A percentile compares a stretch with the other conserved stretches of the same genome.
Evolutionary conservation across 2,329 filamentous ascomycete genomes (phyloP).

Genomic region (Sporothrix brunneoviolacea): DNA sequence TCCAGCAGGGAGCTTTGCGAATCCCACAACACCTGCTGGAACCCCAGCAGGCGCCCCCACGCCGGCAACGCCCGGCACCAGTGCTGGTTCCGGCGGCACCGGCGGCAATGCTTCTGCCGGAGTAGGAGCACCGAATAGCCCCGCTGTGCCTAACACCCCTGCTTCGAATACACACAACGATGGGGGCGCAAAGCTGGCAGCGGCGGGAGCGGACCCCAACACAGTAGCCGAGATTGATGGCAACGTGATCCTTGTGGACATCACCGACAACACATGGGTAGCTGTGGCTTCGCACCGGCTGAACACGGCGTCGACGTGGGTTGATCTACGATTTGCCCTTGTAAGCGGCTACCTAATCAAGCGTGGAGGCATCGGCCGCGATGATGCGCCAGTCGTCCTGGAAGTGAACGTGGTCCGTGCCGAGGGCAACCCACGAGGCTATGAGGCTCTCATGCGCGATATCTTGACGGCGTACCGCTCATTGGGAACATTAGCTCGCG

Average conservation of each 20-base stretch:
- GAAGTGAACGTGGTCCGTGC: conserved; percentile 58
- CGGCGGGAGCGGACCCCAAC: conserved; percentile 29
- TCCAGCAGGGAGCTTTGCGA: conserved; percentile 32
- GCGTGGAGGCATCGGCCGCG: conserved; percentile 46
- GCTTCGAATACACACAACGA: not conserved
- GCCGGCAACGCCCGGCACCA: conserved; percentile 20
- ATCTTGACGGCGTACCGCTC: conserved; percentile 63
- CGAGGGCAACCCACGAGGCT: conserved; percentile 45
- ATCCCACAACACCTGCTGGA: conserved; percentile 31
- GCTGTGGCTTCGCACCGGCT: conserved; percentile 62
- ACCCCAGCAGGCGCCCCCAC: conserved; percentile 16
- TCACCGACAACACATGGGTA: conserved; percentile 70
- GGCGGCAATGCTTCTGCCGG: not conserved
- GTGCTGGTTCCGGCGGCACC: not conserved
- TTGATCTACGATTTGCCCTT: conserved; percentile 51
- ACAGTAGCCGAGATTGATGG: conserved; percentile 34
- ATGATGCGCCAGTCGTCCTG: conserved; percentile 54
- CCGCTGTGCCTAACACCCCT: not conserved
- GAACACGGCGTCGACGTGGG: conserved; percentile 50
- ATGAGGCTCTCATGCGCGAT: conserved; percentile 63
- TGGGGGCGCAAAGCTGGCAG: conserved; percentile 23
- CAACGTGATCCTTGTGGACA: conserved; percentile 64
- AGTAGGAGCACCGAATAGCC: conserved; percentile 8
- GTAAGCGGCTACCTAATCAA: conserved; percentile 62
- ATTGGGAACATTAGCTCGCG: conserved; percentile 61